These are phyloP conservation scores for Sporothrix brasiliensis DNA, from an alignment of 2,329 filamentous ascomycete genomes.

Conservation along the genomic window DNA sequence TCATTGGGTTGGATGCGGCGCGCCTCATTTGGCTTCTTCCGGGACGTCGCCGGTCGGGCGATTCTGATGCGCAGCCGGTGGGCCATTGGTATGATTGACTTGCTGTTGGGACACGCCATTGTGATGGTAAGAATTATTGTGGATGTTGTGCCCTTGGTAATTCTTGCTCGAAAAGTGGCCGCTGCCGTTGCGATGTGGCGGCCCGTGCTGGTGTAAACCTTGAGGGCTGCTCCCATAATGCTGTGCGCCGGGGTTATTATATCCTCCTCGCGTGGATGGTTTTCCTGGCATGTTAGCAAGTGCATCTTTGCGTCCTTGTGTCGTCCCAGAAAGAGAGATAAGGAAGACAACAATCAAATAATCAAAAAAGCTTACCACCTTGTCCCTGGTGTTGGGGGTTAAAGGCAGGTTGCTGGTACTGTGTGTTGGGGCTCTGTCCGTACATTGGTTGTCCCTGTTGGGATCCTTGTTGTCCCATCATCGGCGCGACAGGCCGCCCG, in stretches of 20 bases:
- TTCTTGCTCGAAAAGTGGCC: slow-evolving; percentile 56
- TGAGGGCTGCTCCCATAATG: slow-evolving; percentile 69
- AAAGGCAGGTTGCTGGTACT: slow-evolving; percentile 75
- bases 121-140: slow-evolving; percentile 29
- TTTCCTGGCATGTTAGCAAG: slow-evolving; percentile 32
- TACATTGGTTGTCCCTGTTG: slow-evolving; percentile 83
- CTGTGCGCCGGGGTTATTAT: slow-evolving; percentile 61
- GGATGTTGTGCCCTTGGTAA: slow-evolving; percentile 49
- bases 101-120: slow-evolving; percentile 41
- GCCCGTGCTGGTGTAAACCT: slow-evolving; percentile 64
- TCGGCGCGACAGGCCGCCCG: slow-evolving; percentile 69
- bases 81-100: slow-evolving; percentile 43
- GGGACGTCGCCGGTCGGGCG: slow-evolving; percentile 45
- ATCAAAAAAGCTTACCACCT: slow-evolving; percentile 65
- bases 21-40: slow-evolving; percentile 50
- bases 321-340: not conserved
- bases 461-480: slow-evolving; percentile 94
- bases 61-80: slow-evolving; percentile 43
- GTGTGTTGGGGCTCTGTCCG: slow-evolving; percentile 74
- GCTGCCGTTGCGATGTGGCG: slow-evolving; percentile 61
- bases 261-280: slow-evolving; percentile 63
- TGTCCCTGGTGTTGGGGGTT: slow-evolving; percentile 66
- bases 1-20: not conserved
- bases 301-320: not conserved
- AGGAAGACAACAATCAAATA: not conserved